Evolutionary conservation across 495 filamentous ascomycete genomes (phyloP).

Genomic region (Lepidopterella palustris): DNA sequence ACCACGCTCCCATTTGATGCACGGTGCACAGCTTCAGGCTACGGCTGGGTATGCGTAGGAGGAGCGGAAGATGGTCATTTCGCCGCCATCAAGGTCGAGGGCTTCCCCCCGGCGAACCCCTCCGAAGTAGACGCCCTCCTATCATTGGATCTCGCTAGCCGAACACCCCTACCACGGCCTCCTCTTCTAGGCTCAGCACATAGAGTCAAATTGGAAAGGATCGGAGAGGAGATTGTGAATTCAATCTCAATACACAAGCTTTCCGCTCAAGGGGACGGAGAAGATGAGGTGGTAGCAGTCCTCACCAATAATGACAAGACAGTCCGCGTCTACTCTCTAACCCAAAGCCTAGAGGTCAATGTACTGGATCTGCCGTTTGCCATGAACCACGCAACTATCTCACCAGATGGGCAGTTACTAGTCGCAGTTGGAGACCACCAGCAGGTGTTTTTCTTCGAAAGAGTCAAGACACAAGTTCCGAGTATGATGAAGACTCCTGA

Average conservation of each 20-base stretch:
- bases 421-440: constrained; percentile 81
- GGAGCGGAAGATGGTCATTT: constrained; percentile 78
- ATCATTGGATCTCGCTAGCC: constrained; percentile 47
- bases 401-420: constrained; percentile 75
- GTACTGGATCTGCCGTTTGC: constrained; percentile 65
- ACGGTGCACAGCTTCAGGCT: constrained; percentile 72
- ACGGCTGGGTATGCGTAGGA: constrained; percentile 85
- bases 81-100: constrained; percentile 61
- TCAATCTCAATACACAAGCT: constrained; percentile 60
- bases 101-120: constrained; percentile 36
- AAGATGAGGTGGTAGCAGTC: constrained; percentile 55
- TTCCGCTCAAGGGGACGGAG: constrained; percentile 37
- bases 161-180: constrained; percentile 21
- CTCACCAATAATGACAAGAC: constrained; percentile 89
- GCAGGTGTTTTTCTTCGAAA: constrained; percentile 71
- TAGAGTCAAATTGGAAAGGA: constrained; percentile 35
- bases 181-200: constrained; percentile 28
- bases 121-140: constrained; percentile 56
- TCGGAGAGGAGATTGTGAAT: constrained; percentile 53
- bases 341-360: constrained; percentile 54
- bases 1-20: constrained; percentile 74
- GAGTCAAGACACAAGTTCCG: constrained; percentile 23
- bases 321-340: constrained; percentile 70
- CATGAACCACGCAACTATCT: constrained; percentile 90
- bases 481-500: constrained; percentile 14